A percentile compares a stretch with the other conserved stretches of the same genome.
Conservation (phyloP, 768 basidiomycete species). For the Rossbeevera mucosa region DNA sequence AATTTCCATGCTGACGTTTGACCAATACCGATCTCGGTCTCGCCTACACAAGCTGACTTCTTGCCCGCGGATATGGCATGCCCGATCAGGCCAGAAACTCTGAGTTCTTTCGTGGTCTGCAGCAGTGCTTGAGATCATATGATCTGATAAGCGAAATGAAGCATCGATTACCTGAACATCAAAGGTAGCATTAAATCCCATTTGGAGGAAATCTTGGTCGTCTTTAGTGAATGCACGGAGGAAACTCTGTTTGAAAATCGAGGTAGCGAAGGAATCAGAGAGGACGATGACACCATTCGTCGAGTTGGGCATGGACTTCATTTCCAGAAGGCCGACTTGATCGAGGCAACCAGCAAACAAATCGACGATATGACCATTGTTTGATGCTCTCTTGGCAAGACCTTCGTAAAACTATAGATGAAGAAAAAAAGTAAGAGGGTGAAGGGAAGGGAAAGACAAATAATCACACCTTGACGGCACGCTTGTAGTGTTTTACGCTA, state of each 20-base stretch:
- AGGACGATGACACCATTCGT: slow-evolving; percentile 96
- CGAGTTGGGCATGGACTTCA: slow-evolving; percentile 92
- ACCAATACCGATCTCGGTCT: slow-evolving; percentile 98
- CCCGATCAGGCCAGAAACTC: slow-evolving; percentile 95
- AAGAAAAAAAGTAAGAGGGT: not conserved
- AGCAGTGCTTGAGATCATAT: slow-evolving; percentile 2
- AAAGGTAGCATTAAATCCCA: slow-evolving; percentile 99
- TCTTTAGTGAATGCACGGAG: slow-evolving; percentile 90
- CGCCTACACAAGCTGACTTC: slow-evolving; percentile 93
- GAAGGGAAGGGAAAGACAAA: not conserved
- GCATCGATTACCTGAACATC: slow-evolving; percentile 75
- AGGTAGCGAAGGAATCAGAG: slow-evolving; percentile 94
- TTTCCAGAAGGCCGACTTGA: slow-evolving; percentile 95
- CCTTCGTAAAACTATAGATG: slow-evolving; percentile 85
- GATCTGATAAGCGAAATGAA: not conserved
- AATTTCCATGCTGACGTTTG: slow-evolving; percentile 99
- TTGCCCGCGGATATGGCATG: slow-evolving; percentile 97
- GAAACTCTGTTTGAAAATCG: slow-evolving; percentile 99
- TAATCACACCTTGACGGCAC: slow-evolving; percentile 78
- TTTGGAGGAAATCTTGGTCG: slow-evolving; percentile 83
- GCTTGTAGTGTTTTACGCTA: slow-evolving; percentile 94
- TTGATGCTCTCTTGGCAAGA: slow-evolving; percentile 86
- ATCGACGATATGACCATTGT: slow-evolving; percentile 93
- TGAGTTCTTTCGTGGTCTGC: slow-evolving; percentile 97
- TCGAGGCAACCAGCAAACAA: slow-evolving; percentile 96